These are phyloP conservation scores for Termitomyces sp. DNA, from an alignment of 768 basidiomycete species.

Conservation along the genomic window DNA sequence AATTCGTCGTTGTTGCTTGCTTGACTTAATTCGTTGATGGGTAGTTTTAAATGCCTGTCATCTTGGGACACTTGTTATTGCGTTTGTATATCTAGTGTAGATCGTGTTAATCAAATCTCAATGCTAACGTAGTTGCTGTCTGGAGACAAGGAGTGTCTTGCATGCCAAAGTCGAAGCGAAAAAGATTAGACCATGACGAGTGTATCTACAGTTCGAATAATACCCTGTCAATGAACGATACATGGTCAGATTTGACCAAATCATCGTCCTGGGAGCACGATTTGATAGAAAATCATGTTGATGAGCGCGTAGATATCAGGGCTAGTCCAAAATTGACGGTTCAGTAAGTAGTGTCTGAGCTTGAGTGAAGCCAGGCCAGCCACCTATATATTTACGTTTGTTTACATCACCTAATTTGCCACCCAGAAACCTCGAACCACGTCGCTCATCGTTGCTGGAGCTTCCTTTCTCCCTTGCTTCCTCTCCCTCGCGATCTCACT, in stretches of 20 bases:
- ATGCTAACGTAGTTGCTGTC: background rate
- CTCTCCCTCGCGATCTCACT: background rate
- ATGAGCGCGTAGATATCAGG: too few species aligned
- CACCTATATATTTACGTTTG: constrained; percentile 14
- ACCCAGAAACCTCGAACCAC: constrained; percentile 14
- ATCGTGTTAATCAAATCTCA: background rate
- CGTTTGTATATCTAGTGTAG: background rate
- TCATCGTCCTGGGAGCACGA: too few species aligned
- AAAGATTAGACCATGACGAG: too few species aligned
- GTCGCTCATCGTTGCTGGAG: constrained; percentile 10
- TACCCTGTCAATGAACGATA: too few species aligned
- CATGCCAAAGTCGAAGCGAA: too few species aligned
- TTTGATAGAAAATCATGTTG: too few species aligned
- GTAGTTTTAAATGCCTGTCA: constrained; percentile 5
- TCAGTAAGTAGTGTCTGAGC: too few species aligned
- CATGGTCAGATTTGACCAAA: too few species aligned
- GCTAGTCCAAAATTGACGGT: too few species aligned
- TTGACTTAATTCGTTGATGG: background rate
- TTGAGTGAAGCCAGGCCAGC: background rate
- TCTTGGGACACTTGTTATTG: background rate
- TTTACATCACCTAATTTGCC: constrained; percentile 16
- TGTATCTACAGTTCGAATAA: too few species aligned
- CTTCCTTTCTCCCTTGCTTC: background rate
- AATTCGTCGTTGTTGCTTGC: background rate
- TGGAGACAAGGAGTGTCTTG: too few species aligned